Conservation (phyloP, 208 protist species). For the Trypanosoma theileri region DNA sequence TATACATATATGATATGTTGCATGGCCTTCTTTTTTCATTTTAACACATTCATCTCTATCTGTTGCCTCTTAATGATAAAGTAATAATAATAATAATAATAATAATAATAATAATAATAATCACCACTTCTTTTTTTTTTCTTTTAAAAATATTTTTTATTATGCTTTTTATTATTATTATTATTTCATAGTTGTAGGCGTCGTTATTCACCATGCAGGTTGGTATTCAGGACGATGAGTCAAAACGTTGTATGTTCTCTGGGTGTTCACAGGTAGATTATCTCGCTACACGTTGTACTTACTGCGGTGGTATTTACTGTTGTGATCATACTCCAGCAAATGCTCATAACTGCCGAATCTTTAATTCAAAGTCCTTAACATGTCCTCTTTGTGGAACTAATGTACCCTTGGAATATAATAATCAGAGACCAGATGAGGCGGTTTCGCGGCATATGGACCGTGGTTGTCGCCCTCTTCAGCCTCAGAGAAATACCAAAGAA, state of each 20-base stretch:
- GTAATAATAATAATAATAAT: too few relatives aligned
- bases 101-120: too few relatives aligned
- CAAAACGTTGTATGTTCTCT: conserved; percentile 58
- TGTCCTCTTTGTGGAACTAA: conserved; percentile 58
- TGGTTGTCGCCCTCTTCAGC: conserved; percentile 38
- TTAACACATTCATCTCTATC: too few relatives aligned
- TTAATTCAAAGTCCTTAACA: conserved; percentile 36
- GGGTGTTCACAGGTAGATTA: conserved; percentile 77
- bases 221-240: conserved; percentile 73
- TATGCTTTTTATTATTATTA: background rate
- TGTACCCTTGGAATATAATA: conserved; percentile 55
- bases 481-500: background rate
- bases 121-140: too few relatives aligned
- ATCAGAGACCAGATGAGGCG: conserved; percentile 60
- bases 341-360: conserved; percentile 56
- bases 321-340: conserved; percentile 59
- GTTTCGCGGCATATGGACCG: conserved; percentile 79
- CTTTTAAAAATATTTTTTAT: too few relatives aligned
- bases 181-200: background rate
- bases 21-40: too few relatives aligned
- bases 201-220: conserved; percentile 64
- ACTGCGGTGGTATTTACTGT: conserved; percentile 81
- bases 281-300: conserved; percentile 58
- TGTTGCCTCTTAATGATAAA: too few relatives aligned
- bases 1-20: too few relatives aligned